Conservation (phyloP, 352 stramenopile genomes). For the Poterioochromonas sp. region DNA sequence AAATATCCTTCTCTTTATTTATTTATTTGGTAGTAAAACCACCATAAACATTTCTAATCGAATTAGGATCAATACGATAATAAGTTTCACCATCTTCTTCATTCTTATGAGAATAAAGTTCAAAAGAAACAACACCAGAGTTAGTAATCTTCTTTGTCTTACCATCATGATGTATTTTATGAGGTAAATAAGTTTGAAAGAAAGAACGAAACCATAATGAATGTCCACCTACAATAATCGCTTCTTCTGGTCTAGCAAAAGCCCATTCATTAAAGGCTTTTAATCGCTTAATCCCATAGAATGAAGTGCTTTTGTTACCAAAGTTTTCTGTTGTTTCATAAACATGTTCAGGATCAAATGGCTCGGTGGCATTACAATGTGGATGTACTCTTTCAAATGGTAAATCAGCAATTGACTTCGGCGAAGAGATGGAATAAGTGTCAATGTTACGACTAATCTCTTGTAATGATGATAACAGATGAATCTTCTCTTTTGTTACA, state of each 20-base stretch:
- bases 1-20: no score
- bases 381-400: conserved; percentile 29
- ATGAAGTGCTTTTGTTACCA: conserved; percentile 64
- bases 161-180: conserved; percentile 36
- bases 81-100: neutral
- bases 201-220: conserved; percentile 72
- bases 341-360: conserved; percentile 52
- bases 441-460: conserved; percentile 72
- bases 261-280: conserved; percentile 58
- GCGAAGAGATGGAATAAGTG: conserved; percentile 54
- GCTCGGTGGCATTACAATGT: neutral
- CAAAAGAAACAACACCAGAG: conserved; percentile 62
- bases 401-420: conserved; percentile 25
- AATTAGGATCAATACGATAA: conserved; percentile 5
- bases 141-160: conserved; percentile 63
- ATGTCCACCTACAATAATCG: conserved; percentile 67
- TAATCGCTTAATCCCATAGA: conserved; percentile 54
- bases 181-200: conserved; percentile 63
- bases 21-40: conserved; percentile 16
- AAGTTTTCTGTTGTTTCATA: conserved; percentile 63
- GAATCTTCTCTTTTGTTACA: conserved; percentile 52
- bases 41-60: neutral
- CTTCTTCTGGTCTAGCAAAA: conserved; percentile 50
- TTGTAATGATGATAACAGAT: conserved; percentile 66
- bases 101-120: conserved; percentile 45